phyloP scores from a whole-genome alignment of 139 green algal species.

The Chlorella sp. region DNA sequence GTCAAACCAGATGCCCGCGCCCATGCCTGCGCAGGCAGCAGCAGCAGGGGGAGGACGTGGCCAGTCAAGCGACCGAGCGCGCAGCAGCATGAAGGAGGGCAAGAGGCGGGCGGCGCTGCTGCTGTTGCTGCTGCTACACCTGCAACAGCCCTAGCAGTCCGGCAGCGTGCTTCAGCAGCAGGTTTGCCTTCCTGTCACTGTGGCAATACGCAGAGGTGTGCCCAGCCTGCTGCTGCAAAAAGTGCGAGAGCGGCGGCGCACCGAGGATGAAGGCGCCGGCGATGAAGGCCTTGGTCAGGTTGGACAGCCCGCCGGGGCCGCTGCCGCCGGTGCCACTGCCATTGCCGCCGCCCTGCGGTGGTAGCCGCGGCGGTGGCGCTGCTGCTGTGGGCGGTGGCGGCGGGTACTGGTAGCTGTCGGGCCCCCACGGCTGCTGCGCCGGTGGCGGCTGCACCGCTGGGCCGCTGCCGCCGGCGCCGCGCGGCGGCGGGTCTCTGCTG shows the following conservation, averaged over 20 bases:
- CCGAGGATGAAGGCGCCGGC: conserved; percentile 91
- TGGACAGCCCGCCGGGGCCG: conserved; percentile 34
- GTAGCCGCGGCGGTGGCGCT: conserved; percentile 26
- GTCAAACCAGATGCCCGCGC: conserved; percentile 75
- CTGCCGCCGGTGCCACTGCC: conserved; percentile 21
- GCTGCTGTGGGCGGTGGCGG: neutral
- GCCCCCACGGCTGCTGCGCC: conserved; percentile 15
- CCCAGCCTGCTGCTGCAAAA: too few relatives aligned
- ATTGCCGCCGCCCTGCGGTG: conserved; percentile 17
- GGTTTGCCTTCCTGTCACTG: too few relatives aligned
- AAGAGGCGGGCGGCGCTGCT: too few relatives aligned
- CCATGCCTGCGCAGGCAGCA: conserved; percentile 41
- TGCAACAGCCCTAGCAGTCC: too few relatives aligned
- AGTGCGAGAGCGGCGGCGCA: too few relatives aligned
- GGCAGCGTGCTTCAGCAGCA: too few relatives aligned
- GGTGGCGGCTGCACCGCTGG: neutral
- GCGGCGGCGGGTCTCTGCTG: conserved; percentile 5
- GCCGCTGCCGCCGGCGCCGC: neutral
- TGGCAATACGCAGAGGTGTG: too few relatives aligned
- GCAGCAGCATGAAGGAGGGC: too few relatives aligned
- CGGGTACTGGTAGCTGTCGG: conserved; percentile 29
- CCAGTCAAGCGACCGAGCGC: too few relatives aligned
- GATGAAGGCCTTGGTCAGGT: conserved; percentile 73
- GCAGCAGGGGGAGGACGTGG: neutral
- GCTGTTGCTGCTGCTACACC: too few relatives aligned